Evolutionary conservation across 1,284 basidiomycete genomes (phyloP), one percentile per base, ranked within the genome.

Genomic region (Puccinia hordei): DNA sequence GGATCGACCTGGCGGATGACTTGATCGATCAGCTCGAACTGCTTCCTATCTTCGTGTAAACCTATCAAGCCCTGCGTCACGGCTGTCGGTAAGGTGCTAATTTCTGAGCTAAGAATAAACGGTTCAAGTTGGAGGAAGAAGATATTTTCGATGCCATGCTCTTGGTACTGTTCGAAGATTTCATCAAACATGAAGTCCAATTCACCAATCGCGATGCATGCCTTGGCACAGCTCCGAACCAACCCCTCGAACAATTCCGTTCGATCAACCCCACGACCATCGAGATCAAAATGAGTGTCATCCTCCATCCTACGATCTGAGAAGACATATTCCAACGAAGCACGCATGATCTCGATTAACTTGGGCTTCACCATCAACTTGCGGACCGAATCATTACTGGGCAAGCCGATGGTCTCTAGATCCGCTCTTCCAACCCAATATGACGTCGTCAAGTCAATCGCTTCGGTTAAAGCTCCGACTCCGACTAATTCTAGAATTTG

Each of bases 1-100:
- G 96, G 94, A 83, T 98, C 93, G 81, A 98, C 93, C 85, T 97
- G 94, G 93, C 95, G 98, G 77, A 99, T 96, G 81, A 99, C 88
- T 55, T 90, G 89, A 85, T 99, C 95, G 0, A 93, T 93, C 2
- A 90, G 88, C 72, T 92, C 92, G 27, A 91, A 91, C 55, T 90
- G 89, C 51, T 91, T 89, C 1, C 57, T n/a, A 30, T 63, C 46
- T 73, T 92, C 91, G 83, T 97, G 92, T 81, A 93, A 88, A 0
- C 89, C 89, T 69, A 99, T 89, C 30, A 99, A 87, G 61, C 90
- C 89, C 85, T 99, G 94, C 8, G 93, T 92, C 69, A 98, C 91
- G 35, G 44, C 35, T 13, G 86, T 84, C 3, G 97, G 94, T 5
- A 96, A 89, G 49, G 89, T 88, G 15, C 88, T 89, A 49, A 99